Percentiles rank a stretch among this genome's conserved stretches.
These are phyloP conservation scores for Ophiostoma australiae DNA, from an alignment of 2,329 filamentous ascomycete genomes.

Conservation along the genomic window DNA sequence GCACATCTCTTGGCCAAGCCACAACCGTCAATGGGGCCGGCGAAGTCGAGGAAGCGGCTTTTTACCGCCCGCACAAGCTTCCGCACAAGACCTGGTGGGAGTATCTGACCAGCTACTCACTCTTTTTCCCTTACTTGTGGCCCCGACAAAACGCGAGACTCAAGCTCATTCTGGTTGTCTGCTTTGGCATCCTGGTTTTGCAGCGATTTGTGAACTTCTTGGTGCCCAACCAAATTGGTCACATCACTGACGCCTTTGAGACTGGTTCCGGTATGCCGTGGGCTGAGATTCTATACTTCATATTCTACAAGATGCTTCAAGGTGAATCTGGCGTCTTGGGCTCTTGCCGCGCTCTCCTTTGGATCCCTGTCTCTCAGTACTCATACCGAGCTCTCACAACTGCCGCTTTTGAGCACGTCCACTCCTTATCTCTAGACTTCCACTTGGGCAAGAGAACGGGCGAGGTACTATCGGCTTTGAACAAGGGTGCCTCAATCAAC, in stretches of 20 bases:
- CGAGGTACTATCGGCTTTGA: conserved; percentile 89
- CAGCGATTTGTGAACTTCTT: conserved; percentile 82
- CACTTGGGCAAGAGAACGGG: conserved; percentile 95
- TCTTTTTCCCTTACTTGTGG: conserved; percentile 97
- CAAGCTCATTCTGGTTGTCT: conserved; percentile 73
- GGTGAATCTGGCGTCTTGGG: conserved; percentile 84
- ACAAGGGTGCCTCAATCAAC: conserved; percentile 94
- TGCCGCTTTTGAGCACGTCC: conserved; percentile 94
- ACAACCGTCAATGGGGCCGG: background rate
- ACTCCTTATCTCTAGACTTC: conserved; percentile 90
- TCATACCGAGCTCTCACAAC: conserved; percentile 92
- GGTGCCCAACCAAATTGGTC: conserved; percentile 75
- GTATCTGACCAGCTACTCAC: conserved; percentile 82
- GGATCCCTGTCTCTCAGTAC: conserved; percentile 96
- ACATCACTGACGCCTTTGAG: conserved; percentile 70
- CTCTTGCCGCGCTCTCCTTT: conserved; percentile 74
- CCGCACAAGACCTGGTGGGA: conserved; percentile 94
- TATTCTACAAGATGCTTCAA: conserved; percentile 75
- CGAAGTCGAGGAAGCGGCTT: conserved; percentile 64
- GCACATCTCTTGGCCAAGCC: background rate
- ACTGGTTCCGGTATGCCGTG: conserved; percentile 55
- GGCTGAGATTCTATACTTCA: conserved; percentile 68
- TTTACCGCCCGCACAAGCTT: conserved; percentile 81
- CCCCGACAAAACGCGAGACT: conserved; percentile 71
- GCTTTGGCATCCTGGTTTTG: conserved; percentile 71